A percentile compares a stretch with the other conserved stretches of the same genome.
phyloP scores from a whole-genome alignment of 805 yeast species.

The Pichia gijzeniarum region DNA sequence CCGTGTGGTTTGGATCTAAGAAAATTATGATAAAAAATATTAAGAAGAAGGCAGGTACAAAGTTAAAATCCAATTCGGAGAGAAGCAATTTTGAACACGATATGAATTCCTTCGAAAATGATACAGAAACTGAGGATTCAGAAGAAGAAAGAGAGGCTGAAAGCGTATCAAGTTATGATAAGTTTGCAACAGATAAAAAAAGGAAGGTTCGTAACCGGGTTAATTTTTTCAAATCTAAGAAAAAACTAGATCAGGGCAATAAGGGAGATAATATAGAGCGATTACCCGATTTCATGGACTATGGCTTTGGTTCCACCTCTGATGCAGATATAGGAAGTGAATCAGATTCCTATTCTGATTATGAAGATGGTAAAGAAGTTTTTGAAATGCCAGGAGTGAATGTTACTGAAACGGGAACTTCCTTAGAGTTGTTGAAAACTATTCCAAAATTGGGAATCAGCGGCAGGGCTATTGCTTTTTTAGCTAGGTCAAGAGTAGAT shows the following conservation, averaged over 20 bases:
- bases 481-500: conserved; percentile 77
- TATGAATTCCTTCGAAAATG: neutral
- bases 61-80: neutral
- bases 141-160: neutral
- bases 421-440: conserved; percentile 34
- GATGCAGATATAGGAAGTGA: neutral
- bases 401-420: neutral
- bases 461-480: conserved; percentile 64
- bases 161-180: neutral
- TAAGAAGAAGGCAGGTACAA: conserved; percentile 7
- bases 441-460: conserved; percentile 55
- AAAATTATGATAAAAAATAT: conserved; percentile 34
- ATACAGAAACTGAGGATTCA: neutral
- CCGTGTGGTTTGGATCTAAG: conserved; percentile 76
- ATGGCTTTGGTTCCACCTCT: neutral
- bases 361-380: neutral
- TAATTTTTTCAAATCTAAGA: neutral
- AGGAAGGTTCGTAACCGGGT: neutral
- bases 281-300: neutral
- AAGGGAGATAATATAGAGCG: too few species aligned
- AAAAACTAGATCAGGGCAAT: too few species aligned
- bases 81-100: neutral
- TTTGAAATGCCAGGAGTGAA: neutral
- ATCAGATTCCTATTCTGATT: neutral
- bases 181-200: neutral